Evolutionary conservation across 345 rosid genomes (phyloP), one percentile per base, ranked within the genome.

Genomic region (Hibiscus trionum): DNA sequence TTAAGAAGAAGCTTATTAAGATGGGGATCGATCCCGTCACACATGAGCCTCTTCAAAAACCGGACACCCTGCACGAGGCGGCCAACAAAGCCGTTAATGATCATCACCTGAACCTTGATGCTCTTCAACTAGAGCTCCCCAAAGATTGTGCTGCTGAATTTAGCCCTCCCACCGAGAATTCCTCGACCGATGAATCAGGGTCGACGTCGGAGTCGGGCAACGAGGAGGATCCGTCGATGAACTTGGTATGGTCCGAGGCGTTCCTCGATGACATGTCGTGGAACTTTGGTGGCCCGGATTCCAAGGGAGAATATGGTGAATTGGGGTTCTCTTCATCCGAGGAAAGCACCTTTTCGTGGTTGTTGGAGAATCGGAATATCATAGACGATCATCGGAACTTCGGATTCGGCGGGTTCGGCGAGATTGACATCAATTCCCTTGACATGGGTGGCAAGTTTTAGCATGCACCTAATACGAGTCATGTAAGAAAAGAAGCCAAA

Each of bases 21-120:
- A 89, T 84, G 91, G 95, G 95, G 3, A 86, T 91, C 29, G 95
- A 91, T 75, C 97, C 97, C 11, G 77, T 73, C 11, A 88, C 97
- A 0, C 95, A 91, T 66, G 47, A 79, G 74, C 85, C 88, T 47
- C 74, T 82, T 6, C 62, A 24, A 4, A 70, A 79, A 12, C 49
- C 73, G 16, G 60, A 42, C 46, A 42, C 46, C 46, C 46, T 12
- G 11, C 12, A 42, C 11, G 46, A 42, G 11, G 46, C 11, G 2
- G 12, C 11, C 11, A 10, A 8, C 46, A 3, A 2, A 42, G 11
- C 46, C 1, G 2, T 10, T 10, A 42, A 42, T 9, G 46, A 1
- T 24, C 57, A 73, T 64, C 80, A 77, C 50, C 65, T n/a, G 52
- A 12, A 75, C 31, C 52, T 31, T 21, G 26, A 26, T 44, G 27